Evolutionary conservation across 2,329 filamentous ascomycete species (phyloP).

Genomic region (Madurella fahalii): DNA sequence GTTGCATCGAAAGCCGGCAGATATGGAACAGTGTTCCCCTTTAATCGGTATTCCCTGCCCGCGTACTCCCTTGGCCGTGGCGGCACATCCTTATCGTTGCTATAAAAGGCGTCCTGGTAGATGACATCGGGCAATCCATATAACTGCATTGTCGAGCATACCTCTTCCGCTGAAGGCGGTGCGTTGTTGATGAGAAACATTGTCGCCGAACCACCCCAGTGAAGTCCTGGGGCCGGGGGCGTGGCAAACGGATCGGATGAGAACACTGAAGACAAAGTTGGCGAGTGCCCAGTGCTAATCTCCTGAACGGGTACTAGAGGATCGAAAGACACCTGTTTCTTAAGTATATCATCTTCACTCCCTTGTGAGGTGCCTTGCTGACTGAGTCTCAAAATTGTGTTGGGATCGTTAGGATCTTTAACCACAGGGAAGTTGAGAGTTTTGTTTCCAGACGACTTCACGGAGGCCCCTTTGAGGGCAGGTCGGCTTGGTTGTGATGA

Average conservation of each 20-base stretch:
- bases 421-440: slow-evolving; percentile 66
- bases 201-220: slow-evolving; percentile 22
- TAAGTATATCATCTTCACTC: slow-evolving; percentile 34
- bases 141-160: slow-evolving; percentile 55
- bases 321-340: slow-evolving; percentile 37
- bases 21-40: slow-evolving; percentile 71
- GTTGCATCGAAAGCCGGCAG: slow-evolving; percentile 72
- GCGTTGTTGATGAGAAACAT: slow-evolving; percentile 32
- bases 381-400: slow-evolving; percentile 60
- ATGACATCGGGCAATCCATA: slow-evolving; percentile 62
- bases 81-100: slow-evolving; percentile 78
- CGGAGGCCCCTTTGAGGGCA: slow-evolving; percentile 31
- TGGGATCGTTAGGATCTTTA: slow-evolving; percentile 67
- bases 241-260: background rate
- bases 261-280: background rate
- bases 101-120: slow-evolving; percentile 84
- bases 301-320: slow-evolving; percentile 15
- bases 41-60: slow-evolving; percentile 76
- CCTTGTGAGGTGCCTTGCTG: slow-evolving; percentile 58
- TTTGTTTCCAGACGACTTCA: slow-evolving; percentile 33
- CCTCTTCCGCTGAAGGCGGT: slow-evolving; percentile 37
- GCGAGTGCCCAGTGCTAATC: background rate
- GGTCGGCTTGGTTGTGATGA: slow-evolving; percentile 26
- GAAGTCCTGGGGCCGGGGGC: slow-evolving; percentile 3
- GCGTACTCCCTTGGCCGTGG: slow-evolving; percentile 76